phyloP scores from a whole-genome alignment of 331 rosid genomes.

The Acacia concinna region DNA sequence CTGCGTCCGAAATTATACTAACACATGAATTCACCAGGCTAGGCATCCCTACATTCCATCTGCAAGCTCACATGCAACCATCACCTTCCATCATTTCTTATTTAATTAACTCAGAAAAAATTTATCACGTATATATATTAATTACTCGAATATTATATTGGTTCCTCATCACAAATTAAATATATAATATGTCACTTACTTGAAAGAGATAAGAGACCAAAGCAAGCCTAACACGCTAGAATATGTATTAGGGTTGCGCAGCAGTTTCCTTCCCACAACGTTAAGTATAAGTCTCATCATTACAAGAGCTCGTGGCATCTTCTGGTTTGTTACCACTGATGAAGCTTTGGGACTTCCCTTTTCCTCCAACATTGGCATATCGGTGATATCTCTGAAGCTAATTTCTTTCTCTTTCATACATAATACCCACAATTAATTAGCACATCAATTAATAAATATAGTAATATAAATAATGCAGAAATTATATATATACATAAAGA shows the following conservation, averaged over 20 bases:
- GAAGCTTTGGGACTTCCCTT: slow-evolving; percentile 16
- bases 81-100: neutral
- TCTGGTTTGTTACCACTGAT: slow-evolving; percentile 31
- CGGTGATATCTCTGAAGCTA: slow-evolving; percentile 64
- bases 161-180: neutral
- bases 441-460: neutral
- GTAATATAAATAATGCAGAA: neutral
- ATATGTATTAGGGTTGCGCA: slow-evolving; percentile 76
- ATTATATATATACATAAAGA: neutral
- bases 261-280: slow-evolving; percentile 65
- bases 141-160: too few relatives aligned
- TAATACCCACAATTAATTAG: neutral
- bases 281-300: slow-evolving; percentile 66
- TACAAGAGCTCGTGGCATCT: slow-evolving; percentile 60
- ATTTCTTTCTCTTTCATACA: slow-evolving; percentile 52
- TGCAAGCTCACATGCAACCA: slow-evolving; percentile 28
- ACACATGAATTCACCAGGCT: slow-evolving; percentile 61
- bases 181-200: slow-evolving; percentile 41
- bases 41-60: slow-evolving; percentile 80
- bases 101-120: neutral
- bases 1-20: slow-evolving; percentile 71
- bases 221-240: slow-evolving; percentile 68
- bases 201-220: slow-evolving; percentile 75
- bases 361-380: slow-evolving; percentile 45
- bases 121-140: neutral